Evolutionary conservation across 495 filamentous ascomycete species (phyloP).

Genomic region (Daldinia decipiens): DNA sequence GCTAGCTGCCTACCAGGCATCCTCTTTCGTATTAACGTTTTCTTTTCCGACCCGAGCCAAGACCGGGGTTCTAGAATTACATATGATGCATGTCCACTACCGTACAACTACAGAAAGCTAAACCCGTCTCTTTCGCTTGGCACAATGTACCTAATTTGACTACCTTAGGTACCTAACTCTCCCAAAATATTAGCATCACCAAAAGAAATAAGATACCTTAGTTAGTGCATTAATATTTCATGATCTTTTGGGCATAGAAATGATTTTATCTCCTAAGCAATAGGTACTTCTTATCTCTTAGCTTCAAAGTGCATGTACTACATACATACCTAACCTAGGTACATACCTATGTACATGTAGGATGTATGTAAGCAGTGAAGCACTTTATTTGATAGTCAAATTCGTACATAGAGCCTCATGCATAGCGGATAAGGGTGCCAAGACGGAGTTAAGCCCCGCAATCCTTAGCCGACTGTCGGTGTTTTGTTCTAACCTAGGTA

Average conservation of each 20-base stretch:
- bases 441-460: conserved; percentile 38
- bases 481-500: neutral
- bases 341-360: no score
- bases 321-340: no score
- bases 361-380: neutral
- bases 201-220: neutral
- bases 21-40: neutral
- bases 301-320: no score
- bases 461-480: neutral
- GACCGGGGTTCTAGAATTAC: neutral
- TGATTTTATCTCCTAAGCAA: neutral
- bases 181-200: neutral
- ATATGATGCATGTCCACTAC: neutral
- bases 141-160: neutral
- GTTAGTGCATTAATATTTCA: neutral
- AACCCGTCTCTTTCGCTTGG: neutral
- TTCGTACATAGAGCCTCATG: neutral
- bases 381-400: neutral
- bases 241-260: neutral
- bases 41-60: neutral
- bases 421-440: conserved; percentile 1
- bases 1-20: neutral
- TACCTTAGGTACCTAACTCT: neutral
- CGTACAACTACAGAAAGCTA: neutral
- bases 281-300: no score